Evolutionary conservation across 2,329 filamentous ascomycete genomes (phyloP), one percentile per base, ranked within the genome.

Genomic region (Penicillium thymicola): DNA sequence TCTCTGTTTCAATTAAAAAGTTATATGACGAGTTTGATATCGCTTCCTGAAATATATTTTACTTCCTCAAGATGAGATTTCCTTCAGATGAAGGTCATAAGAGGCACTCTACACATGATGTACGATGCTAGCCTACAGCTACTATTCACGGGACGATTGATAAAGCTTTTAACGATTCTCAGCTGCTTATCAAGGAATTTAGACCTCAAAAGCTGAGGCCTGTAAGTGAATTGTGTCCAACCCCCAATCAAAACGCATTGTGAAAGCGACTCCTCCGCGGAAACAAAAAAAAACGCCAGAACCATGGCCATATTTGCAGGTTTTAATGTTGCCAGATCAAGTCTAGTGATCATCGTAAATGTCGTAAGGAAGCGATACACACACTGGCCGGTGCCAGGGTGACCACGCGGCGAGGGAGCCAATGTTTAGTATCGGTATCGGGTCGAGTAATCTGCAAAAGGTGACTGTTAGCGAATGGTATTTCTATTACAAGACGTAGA

Each of bases 351-450:
- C n/a, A 43, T 65, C 63, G 40, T 65, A 51, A 63, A 55, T 5
- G 21, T 65, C 62, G 54, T 65, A 48, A 63, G 51, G 28, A 25
- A 46, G 53, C 25, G 36, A 49, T 34, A 34, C 30, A 53, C 32
- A 37, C 43, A 42, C 45, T 36, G 44, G 28, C 28, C 10, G 50
- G 32, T 23, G 48, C 48, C 47, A 36, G 36, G 38, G 52, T 51
- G 48, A 50, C 40, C 38, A 50, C 34, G 44, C 30, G 30, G 47
- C 21, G 10, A 44, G 13, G 27, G 23, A 34, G 5, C 8, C 28
- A 44, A 18, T 27, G 42, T 32, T 67, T 60, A 89, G 70, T 89
- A 89, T 56, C 86, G 78, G 68, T 89, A 89, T 68, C 86, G 79
- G 2, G 87, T 89, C 36, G 85, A 88, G 68, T 88, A 88, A 70